These are phyloP conservation scores for Globisporangium cystogenes DNA, from an alignment of 352 stramenopile species.

Conservation along the genomic window DNA sequence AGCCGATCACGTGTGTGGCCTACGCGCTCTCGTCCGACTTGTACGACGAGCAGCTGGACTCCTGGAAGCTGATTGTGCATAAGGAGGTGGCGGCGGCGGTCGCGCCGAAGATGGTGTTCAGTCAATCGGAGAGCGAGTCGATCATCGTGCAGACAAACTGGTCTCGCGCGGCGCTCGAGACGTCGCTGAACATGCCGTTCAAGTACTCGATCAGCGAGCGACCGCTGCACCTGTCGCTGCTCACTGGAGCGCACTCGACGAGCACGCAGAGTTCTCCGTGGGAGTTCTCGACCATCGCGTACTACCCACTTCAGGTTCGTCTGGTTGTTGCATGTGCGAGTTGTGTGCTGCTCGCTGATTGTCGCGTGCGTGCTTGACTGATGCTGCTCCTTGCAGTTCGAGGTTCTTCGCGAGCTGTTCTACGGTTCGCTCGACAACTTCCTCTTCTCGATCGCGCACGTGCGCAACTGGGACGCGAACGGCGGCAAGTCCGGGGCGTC, in stretches of 20 bases:
- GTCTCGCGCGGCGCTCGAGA: slow-evolving; percentile 56
- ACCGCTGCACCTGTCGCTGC: slow-evolving; percentile 52
- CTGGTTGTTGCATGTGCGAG: background rate
- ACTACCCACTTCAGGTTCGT: slow-evolving; percentile 73
- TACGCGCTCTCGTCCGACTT: slow-evolving; percentile 93
- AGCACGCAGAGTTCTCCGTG: slow-evolving; percentile 33
- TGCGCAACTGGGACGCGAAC: slow-evolving; percentile 89
- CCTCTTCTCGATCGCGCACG: slow-evolving; percentile 79
- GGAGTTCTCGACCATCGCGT: slow-evolving; percentile 71
- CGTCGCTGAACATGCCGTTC: slow-evolving; percentile 48
- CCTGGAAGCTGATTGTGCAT: slow-evolving; percentile 60
- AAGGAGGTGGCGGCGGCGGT: slow-evolving; percentile 23
- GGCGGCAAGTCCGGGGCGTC: slow-evolving; percentile 96
- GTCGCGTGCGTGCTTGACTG: background rate
- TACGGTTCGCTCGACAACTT: slow-evolving; percentile 60
- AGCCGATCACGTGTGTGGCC: slow-evolving; percentile 93
- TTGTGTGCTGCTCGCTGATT: slow-evolving; percentile 1
- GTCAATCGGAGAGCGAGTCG: background rate
- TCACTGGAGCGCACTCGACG: slow-evolving; percentile 32
- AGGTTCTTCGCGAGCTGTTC: slow-evolving; percentile 91
- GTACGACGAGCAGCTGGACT: slow-evolving; percentile 68
- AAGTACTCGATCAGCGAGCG: slow-evolving; percentile 54
- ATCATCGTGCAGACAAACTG: slow-evolving; percentile 48
- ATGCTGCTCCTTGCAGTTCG: slow-evolving; percentile 52
- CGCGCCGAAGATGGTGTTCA: slow-evolving; percentile 10